Evolutionary conservation across 768 basidiomycete genomes (phyloP).

Genomic region (Pleurotus platypus): DNA sequence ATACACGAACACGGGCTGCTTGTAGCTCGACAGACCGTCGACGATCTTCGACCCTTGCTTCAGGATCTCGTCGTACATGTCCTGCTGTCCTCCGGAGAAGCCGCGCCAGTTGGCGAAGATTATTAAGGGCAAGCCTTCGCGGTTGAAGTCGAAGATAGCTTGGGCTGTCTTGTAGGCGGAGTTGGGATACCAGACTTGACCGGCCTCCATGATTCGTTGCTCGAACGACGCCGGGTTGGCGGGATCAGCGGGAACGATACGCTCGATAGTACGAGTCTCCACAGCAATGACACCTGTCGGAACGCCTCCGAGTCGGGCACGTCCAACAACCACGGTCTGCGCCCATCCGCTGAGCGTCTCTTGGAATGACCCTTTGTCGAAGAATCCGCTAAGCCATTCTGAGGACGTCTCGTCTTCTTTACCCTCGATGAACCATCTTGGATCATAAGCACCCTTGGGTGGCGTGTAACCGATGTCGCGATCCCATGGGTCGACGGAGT

Average conservation of each 20-base stretch:
- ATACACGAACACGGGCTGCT: constrained; percentile 97
- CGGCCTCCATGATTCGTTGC: constrained; percentile 98
- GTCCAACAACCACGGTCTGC: constrained; percentile 96
- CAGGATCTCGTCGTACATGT: constrained; percentile 97
- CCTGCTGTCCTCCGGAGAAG: constrained; percentile 99
- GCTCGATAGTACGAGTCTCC: constrained; percentile 95
- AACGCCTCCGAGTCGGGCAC: constrained; percentile 94
- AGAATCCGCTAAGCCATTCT: constrained; percentile 86
- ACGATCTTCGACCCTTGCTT: constrained; percentile 99
- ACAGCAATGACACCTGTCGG: constrained; percentile 98
- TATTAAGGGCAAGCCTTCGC: constrained; percentile 93
- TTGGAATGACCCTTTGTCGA: constrained; percentile 97
- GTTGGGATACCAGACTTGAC: constrained; percentile 99
- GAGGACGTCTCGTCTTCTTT: constrained; percentile 80
- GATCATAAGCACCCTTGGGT: constrained; percentile 94
- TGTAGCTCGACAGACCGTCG: constrained; percentile 95
- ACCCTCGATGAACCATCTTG: constrained; percentile 96
- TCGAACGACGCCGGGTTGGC: constrained; percentile 97
- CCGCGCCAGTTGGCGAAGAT: constrained; percentile 99
- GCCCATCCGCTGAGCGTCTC: constrained; percentile 99
- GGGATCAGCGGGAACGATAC: constrained; percentile 94
- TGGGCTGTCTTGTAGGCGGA: constrained; percentile 99
- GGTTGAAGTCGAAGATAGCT: constrained; percentile 97
- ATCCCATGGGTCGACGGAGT: constrained; percentile 80
- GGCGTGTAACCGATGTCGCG: constrained; percentile 87